Percentiles rank a stretch among this genome's conserved stretches.
These are phyloP conservation scores for Tolypocladium nubicola DNA, from an alignment of 2,329 filamentous ascomycete genomes.

Conservation along the genomic window DNA sequence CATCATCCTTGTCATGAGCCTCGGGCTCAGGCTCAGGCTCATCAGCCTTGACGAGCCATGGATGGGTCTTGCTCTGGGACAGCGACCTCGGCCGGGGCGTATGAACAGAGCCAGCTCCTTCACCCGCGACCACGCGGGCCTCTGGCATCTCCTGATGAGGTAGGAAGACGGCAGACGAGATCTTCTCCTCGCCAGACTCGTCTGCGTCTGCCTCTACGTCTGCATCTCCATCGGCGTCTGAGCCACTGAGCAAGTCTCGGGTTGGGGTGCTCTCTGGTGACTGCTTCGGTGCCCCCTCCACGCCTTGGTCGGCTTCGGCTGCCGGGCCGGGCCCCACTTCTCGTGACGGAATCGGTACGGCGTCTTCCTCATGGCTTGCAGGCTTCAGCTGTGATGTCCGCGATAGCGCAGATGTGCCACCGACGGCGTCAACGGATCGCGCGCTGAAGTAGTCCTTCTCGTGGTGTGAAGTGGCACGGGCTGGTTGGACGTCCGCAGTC, in stretches of 20 bases:
- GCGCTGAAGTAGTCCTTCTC: slow-evolving; percentile 10
- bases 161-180: slow-evolving; percentile 75
- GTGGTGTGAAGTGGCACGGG: not conserved
- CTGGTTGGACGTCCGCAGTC: not conserved
- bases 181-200: slow-evolving; percentile 70
- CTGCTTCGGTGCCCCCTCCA: slow-evolving; percentile 19
- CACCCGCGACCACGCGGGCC: slow-evolving; percentile 16
- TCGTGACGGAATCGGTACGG: slow-evolving; percentile 9
- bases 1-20: slow-evolving; percentile 13
- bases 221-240: slow-evolving; percentile 5
- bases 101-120: slow-evolving; percentile 28
- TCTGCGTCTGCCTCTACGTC: slow-evolving; percentile 31
- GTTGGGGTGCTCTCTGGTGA: slow-evolving; percentile 28
- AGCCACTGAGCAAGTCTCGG: slow-evolving; percentile 25
- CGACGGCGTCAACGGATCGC: slow-evolving; percentile 1
- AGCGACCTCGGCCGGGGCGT: slow-evolving; percentile 34
- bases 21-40: slow-evolving; percentile 29
- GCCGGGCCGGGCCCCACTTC: slow-evolving; percentile 14
- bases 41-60: slow-evolving; percentile 50
- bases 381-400: slow-evolving; percentile 8
- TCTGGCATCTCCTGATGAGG: slow-evolving; percentile 55
- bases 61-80: slow-evolving; percentile 27
- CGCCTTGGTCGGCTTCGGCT: slow-evolving; percentile 12
- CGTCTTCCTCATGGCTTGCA: slow-evolving; percentile 11
- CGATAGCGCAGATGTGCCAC: slow-evolving; percentile 4